Conservation (phyloP, 306 rosid species). For the Sechiopsis laciniata region DNA sequence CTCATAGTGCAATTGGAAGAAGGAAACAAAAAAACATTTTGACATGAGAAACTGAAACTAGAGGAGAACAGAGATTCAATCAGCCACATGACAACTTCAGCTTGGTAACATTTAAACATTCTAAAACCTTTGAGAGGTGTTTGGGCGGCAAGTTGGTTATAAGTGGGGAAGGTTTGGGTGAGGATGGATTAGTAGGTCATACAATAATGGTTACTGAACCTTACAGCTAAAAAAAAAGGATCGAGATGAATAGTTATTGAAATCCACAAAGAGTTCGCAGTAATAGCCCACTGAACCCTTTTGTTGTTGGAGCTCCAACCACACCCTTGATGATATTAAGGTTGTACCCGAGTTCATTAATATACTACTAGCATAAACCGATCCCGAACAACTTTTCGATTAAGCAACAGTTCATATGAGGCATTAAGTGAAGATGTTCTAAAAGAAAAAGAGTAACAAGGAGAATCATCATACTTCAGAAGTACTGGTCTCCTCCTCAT, state of each 20-base stretch:
- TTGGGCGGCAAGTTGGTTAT: no score
- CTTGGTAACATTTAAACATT: not conserved
- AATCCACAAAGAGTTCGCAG: no score
- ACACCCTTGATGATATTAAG: not conserved
- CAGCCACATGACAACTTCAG: not conserved
- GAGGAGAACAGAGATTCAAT: conserved; percentile 4
- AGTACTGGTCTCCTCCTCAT: conserved; percentile 46
- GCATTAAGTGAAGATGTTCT: not conserved
- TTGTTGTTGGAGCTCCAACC: no score
- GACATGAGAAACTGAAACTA: not conserved
- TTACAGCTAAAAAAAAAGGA: no score
- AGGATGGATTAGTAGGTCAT: no score
- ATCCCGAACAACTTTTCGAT: not conserved
- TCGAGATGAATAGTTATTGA: no score
- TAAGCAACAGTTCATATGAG: not conserved
- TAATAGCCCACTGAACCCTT: no score
- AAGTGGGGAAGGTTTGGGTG: no score
- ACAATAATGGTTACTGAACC: no score
- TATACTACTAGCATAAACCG: not conserved
- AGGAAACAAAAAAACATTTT: not conserved
- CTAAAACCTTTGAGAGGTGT: not conserved
- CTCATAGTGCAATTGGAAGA: not conserved
- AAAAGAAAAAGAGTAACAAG: conserved; percentile 18
- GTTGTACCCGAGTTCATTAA: not conserved
- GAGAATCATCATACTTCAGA: conserved; percentile 55